phyloP scores from a whole-genome alignment of 305 asterid genomes.

The Rubia tinctorum region DNA sequence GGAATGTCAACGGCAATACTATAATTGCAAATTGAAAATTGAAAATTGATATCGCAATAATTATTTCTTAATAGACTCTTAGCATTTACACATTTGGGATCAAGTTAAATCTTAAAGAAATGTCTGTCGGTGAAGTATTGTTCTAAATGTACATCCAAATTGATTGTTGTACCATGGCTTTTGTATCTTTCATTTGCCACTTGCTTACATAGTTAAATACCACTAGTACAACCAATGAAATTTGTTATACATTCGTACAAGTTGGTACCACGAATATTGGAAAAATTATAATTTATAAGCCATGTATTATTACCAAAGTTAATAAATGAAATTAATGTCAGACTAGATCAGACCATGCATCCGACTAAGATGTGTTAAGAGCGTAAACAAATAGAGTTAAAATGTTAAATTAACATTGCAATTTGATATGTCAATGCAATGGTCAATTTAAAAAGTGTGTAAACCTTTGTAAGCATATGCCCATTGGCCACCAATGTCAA shows the following conservation, averaged over 20 bases:
- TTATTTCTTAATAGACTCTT: too few relatives aligned
- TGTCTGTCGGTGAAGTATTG: neutral
- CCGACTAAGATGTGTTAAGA: neutral
- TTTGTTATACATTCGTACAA: neutral
- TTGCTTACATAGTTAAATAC: neutral
- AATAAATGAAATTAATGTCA: neutral
- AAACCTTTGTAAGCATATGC: neutral
- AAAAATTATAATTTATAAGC: neutral
- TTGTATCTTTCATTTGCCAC: neutral
- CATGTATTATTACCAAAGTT: neutral
- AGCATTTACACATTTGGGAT: neutral
- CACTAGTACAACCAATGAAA: neutral
- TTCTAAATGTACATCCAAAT: neutral
- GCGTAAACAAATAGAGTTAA: neutral
- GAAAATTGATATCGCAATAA: too few relatives aligned
- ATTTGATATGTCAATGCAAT: neutral
- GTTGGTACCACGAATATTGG: neutral
- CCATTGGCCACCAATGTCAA: neutral
- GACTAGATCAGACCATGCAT: constrained; percentile 4
- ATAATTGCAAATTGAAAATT: too few relatives aligned
- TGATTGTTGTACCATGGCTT: neutral
- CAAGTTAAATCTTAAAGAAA: neutral
- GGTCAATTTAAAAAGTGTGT: neutral
- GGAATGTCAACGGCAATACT: too few relatives aligned
- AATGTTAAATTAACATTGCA: neutral